Evolutionary conservation across 495 filamentous ascomycete species (phyloP).

Genomic region (Podospora sp.): DNA sequence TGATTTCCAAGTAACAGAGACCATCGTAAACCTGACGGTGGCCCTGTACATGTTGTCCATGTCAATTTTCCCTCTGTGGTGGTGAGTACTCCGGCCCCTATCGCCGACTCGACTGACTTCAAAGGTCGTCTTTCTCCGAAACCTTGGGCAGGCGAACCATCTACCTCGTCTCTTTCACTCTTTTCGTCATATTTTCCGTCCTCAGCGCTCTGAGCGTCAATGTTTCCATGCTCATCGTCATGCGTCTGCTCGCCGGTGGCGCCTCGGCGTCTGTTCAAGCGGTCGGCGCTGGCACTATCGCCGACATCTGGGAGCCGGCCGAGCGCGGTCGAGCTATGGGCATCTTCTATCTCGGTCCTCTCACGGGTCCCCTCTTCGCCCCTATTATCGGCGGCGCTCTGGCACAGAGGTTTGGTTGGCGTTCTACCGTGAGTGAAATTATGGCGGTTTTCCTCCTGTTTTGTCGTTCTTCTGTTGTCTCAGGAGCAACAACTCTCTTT

Average conservation of each 20-base stretch:
- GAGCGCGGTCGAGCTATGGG: conserved; percentile 90
- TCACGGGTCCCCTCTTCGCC: conserved; percentile 80
- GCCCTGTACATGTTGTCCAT: conserved; percentile 87
- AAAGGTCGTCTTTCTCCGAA: conserved; percentile 78
- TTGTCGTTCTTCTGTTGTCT: no score
- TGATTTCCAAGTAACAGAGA: conserved; percentile 65
- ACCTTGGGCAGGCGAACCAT: conserved; percentile 79
- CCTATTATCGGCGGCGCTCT: conserved; percentile 87
- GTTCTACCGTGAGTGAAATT: no score
- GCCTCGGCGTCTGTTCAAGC: conserved; percentile 87
- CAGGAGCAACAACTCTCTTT: no score
- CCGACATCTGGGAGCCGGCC: conserved; percentile 83
- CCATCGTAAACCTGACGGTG: conserved; percentile 77
- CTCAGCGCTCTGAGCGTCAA: conserved; percentile 72
- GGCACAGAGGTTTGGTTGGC: conserved; percentile 72
- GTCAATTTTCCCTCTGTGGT: conserved; percentile 91
- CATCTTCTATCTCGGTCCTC: conserved; percentile 86
- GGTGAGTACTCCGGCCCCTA: conserved; percentile 48
- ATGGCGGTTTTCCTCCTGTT: no score
- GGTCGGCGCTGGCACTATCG: conserved; percentile 89
- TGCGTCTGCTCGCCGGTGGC: conserved; percentile 81
- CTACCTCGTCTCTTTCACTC: conserved; percentile 77
- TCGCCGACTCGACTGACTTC: background rate
- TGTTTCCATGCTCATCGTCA: conserved; percentile 83
- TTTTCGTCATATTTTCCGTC: conserved; percentile 79